Evolutionary conservation across 1,139 yeast species (phyloP), one percentile per base, ranked within the genome.

Genomic region (Scheffersomyces quercinus): DNA sequence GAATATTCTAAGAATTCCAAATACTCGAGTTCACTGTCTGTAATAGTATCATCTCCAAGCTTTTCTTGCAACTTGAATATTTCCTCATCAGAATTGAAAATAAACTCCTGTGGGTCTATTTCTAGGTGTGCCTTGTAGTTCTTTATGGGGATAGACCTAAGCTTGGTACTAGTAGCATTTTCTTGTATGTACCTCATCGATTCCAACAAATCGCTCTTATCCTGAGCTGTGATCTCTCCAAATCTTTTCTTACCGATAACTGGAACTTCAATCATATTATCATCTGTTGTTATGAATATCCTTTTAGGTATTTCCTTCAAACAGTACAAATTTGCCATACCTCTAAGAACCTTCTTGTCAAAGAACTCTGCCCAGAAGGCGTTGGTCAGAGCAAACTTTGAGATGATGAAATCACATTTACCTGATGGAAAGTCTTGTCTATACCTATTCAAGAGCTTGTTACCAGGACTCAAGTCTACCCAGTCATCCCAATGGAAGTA

Each of bases 401-500:
- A 48, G 20, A 67, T 41, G 6, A 40, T 37, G n/a, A 41, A 36
- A 33, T 60, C 65, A 47, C 75, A 70, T 24, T 44, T 29, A 10
- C 68, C 69, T 3, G 54, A 56, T 4, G 68, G 62, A 10, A 41
- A 48, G 3, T 41, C 30, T 4, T 46, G 40, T 29, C 68, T 53
- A 37, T 53, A 59, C 8, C 44, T 40, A 10, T 50, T 49, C 24
- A 70, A 49, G 5, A 62, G 44, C 10, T 50, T 31, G 38, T 65
- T 49, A 2, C 58, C 73, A 3, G 65, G 61, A 26, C 55, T 48
- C 39, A 67, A 50, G 48, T 70, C 76, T 10, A 68, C 61, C 71
- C 74, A 70, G 51, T 71, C 75, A 46, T 70, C 76, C 77, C 77
- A 71, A 52, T 71, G 77, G 54, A 70, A 70, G 43, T 46, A 52